Evolutionary conservation across 129 eudicot genomes (phyloP).

Genomic region (Dittrichia graveolens): DNA sequence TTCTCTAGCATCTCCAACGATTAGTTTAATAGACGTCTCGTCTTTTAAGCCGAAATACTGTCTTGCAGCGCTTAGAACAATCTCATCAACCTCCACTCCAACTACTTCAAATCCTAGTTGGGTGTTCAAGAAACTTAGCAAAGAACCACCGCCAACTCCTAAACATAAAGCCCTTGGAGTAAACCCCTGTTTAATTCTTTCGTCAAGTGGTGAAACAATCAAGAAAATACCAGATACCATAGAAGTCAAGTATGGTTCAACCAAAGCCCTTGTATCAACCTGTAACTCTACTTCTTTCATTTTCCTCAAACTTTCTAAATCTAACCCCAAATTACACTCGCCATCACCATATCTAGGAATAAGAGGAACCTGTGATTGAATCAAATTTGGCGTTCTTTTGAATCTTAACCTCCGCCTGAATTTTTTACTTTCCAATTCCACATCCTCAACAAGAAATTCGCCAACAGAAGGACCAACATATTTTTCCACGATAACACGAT

Average conservation of each 20-base stretch:
- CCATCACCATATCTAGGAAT: conserved; percentile 23
- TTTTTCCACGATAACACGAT: conserved; percentile 45
- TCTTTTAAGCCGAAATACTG: conserved; percentile 62
- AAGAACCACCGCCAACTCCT: conserved; percentile 92
- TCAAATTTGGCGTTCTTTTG: conserved; percentile 81
- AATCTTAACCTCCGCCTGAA: conserved; percentile 85
- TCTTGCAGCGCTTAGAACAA: conserved; percentile 61
- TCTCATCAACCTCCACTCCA: conserved; percentile 72
- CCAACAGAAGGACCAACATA: conserved; percentile 66
- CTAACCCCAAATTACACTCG: not conserved
- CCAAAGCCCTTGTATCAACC: conserved; percentile 52
- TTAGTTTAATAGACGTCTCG: conserved; percentile 31
- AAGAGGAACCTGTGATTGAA: conserved; percentile 65
- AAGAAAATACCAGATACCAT: conserved; percentile 74
- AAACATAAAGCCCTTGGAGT: conserved; percentile 66
- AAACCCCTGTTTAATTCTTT: conserved; percentile 28
- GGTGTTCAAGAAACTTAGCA: conserved; percentile 53
- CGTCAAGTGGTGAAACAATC: conserved; percentile 42
- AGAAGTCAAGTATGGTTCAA: conserved; percentile 77
- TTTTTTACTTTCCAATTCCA: conserved; percentile 50
- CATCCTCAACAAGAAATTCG: conserved; percentile 79
- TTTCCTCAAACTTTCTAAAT: conserved; percentile 28
- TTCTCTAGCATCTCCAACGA: conserved; percentile 60
- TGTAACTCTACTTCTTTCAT: conserved; percentile 42
- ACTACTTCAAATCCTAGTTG: conserved; percentile 61